A percentile compares a stretch with the other conserved stretches of the same genome.
phyloP scores from a whole-genome alignment of 2,329 filamentous ascomycete species.

The Ceratocystis papillata region DNA sequence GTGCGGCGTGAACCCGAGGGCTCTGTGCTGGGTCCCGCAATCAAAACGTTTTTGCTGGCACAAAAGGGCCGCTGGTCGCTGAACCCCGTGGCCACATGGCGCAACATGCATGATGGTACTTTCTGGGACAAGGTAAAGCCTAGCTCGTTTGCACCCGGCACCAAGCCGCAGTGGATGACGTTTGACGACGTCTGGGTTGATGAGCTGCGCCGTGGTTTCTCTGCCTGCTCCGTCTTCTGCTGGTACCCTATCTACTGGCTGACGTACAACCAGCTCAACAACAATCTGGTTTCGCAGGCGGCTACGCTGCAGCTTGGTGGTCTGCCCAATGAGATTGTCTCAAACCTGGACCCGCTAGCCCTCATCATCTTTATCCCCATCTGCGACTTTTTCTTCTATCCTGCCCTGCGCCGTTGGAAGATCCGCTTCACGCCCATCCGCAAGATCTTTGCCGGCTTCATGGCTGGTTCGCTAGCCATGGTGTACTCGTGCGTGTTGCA shows the following conservation, averaged over 20 bases:
- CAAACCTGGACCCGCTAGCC: constrained; percentile 62
- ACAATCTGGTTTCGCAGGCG: constrained; percentile 53
- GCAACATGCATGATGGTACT: constrained; percentile 44
- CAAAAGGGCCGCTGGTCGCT: constrained; percentile 59
- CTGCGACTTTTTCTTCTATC: constrained; percentile 58
- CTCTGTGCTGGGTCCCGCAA: constrained; percentile 55
- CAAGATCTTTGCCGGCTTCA: constrained; percentile 61
- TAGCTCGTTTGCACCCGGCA: constrained; percentile 44
- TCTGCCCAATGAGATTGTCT: constrained; percentile 65
- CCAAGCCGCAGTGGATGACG: constrained; percentile 59
- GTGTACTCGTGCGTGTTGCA: constrained; percentile 44
- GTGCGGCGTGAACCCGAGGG: constrained; percentile 49
- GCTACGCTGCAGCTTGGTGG: constrained; percentile 55
- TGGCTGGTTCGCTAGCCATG: constrained; percentile 51
- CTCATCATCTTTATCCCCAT: constrained; percentile 65
- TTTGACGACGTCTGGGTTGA: constrained; percentile 74
- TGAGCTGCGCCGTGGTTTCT: constrained; percentile 57
- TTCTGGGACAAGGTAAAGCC: constrained; percentile 64
- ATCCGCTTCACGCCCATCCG: constrained; percentile 65
- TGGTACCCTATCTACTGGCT: constrained; percentile 56
- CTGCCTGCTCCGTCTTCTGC: constrained; percentile 57
- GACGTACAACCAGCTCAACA: constrained; percentile 42
- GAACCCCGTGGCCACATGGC: constrained; percentile 52
- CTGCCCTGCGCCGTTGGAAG: constrained; percentile 50
- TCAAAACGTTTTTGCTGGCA: constrained; percentile 50